Base-by-base conservation (phyloP, 495 filamentous ascomycete genomes). In the Echria macrotheca region DNA sequence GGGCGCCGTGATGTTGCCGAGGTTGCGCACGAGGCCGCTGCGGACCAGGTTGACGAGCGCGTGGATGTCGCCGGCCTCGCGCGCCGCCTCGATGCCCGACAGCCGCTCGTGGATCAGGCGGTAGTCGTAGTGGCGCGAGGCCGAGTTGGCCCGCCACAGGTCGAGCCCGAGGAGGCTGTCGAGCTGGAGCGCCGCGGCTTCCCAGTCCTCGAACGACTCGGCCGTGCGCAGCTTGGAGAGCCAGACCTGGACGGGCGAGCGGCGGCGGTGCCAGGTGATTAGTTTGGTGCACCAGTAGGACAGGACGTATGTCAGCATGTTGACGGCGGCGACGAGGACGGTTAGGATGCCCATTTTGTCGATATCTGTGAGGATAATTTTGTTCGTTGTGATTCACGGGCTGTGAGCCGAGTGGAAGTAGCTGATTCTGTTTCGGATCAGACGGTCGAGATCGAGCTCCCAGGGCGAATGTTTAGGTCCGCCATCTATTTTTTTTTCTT, bases 1-100 rank as follows among this genome's bases (percentile, higher is more conserved):
- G n/a, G 86, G 80, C 2, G 82, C 76, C 1, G 87, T 87, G 49
- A 97, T 96, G 57, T 96, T 93, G 26, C 89, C 91, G 7, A 96
- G 73, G 56, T 96, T 96, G 21, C 91, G 82, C 35, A 97, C 86
- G 4, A 96, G 78, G 5, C 91, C 90, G 5, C 85, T 89, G 5
- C 89, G 86, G 22, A 96, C 76, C 4, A 94, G 75, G 54, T 87
- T 88, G 21, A 87, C 80, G 2, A 96, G 70, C 12, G 77, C 77
- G 32, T 87, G 68, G 25, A 91, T 76, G 60, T 96, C 87, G 47
- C 83, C 81, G 15, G 81, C 75, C 52, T 90, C 83, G n/a, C 85
- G 83, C 0, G 87, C 85, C 31, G 75, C 77, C 50, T 84, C 75
- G 51, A 95, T 78, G 21, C 81, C 77, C 56, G 82, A 78, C 22